Base-by-base conservation (phyloP, 2,329 filamentous ascomycete species). In the Kalaharituber pfeilii region DNA sequence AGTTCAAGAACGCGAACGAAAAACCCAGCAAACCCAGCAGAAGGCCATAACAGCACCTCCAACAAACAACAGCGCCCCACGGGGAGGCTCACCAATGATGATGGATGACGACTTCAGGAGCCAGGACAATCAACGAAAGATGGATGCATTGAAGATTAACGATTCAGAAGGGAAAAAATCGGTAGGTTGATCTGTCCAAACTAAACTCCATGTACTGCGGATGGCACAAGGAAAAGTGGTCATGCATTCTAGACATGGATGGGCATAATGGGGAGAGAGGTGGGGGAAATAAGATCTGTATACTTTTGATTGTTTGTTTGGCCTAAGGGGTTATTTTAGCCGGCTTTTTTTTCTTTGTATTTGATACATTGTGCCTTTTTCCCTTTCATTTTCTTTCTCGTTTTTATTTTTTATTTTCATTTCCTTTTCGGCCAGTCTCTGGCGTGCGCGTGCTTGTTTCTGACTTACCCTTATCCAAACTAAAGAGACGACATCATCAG, bases 131-230 rank as follows among this genome's bases (percentile, higher is more conserved):
- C 82, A 86, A 69, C 85, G 88, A 71, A 78, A 86, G 62, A 75
- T 96, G 62, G 86, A 95, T 69, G 88, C 86, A 52, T 74, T 96
- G 63, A 87, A 91, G 68, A 74, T 96, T 65, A 84, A 94, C 67
- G 89, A 96, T 68, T 84, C 76, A 63, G 81, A 85, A 62, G 75
- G 77, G 62, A 72, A 66, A 60, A 62, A 64, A 58, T 63, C 64
- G 61, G 60, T 67, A 69, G 58, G 70, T 66, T 56, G 42, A 47
- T 47, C 42, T 47, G 24, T 25, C 42, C 42, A 47, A 47, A 13
- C 24, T 20, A 13, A 47, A 47, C 15, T n/a, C n/a, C 33, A 15
- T 39, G 20, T 39, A 39, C 20, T 39, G 33, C 33, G 33, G 33
- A 18, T 39, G 20, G n/a, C n/a, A n/a, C n/a, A n/a, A n/a, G n/a